A percentile compares a stretch with the other conserved stretches of the same genome.
These are phyloP conservation scores for Chlorella sorokiniana DNA, from an alignment of 139 green algal species.

Conservation along the genomic window DNA sequence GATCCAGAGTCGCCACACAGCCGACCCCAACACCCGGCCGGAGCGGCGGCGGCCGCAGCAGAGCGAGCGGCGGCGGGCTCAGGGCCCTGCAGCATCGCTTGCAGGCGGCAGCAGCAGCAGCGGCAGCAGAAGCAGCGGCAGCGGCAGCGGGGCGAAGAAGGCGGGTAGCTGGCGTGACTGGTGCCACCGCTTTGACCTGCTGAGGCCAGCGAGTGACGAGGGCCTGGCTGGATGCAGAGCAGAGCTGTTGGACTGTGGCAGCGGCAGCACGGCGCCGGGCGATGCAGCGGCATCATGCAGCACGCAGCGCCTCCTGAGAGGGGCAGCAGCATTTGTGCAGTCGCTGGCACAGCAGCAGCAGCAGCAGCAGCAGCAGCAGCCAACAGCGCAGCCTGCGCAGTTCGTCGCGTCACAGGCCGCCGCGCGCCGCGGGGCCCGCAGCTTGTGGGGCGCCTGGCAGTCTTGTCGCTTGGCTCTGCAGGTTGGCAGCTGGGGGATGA, in stretches of 20 bases:
- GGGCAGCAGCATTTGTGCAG: conserved; percentile 9
- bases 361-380: neutral
- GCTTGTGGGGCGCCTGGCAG: conserved; percentile 55
- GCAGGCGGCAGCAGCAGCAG: conserved; percentile 25
- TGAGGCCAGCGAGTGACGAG: conserved; percentile 22
- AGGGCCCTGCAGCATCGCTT: neutral
- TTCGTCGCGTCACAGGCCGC: neutral
- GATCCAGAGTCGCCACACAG: neutral
- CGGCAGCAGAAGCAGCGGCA: neutral
- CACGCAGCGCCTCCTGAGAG: conserved; percentile 5
- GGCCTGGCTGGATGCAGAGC: conserved; percentile 30
- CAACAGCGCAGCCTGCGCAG: neutral
- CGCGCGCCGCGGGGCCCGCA: neutral
- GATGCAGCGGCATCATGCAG: neutral
- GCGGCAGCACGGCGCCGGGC: neutral
- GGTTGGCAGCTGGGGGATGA: conserved; percentile 40
- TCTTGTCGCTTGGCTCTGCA: conserved; percentile 56
- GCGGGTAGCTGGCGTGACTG: conserved; percentile 61
- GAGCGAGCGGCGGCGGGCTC: conserved; percentile 20
- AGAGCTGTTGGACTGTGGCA: neutral
- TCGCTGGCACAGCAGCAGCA: neutral
- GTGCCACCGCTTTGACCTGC: conserved; percentile 79
- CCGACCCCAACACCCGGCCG: neutral
- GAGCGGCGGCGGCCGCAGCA: neutral
- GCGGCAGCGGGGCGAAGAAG: neutral